phyloP scores from a whole-genome alignment of 2,329 filamentous ascomycete species.

The Trichoderma atrobrunneum region DNA sequence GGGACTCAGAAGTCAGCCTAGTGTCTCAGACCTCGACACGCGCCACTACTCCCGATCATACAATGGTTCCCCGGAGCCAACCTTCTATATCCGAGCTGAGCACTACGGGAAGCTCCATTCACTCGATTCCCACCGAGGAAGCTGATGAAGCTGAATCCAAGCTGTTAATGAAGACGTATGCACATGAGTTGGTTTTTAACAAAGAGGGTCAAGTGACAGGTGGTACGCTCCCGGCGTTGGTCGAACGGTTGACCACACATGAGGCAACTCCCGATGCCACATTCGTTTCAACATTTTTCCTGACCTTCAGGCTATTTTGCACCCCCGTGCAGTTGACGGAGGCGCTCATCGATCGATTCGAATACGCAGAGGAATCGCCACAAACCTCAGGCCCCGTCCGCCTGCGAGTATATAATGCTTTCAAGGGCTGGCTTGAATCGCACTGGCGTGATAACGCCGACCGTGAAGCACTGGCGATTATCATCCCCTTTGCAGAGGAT shows the following conservation, averaged over 20 bases:
- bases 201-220: conserved; percentile 94
- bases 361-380: conserved; percentile 79
- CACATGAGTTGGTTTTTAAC: conserved; percentile 88
- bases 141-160: conserved; percentile 75
- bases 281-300: conserved; percentile 92
- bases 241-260: conserved; percentile 92
- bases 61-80: conserved; percentile 53
- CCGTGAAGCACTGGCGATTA: conserved; percentile 68
- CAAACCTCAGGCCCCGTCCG: conserved; percentile 76
- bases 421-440: conserved; percentile 96
- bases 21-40: conserved; percentile 81
- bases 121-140: conserved; percentile 68
- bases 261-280: conserved; percentile 87
- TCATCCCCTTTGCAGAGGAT: conserved; percentile 74
- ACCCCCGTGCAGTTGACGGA: conserved; percentile 75
- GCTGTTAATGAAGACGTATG: conserved; percentile 87
- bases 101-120: conserved; percentile 59
- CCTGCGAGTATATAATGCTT: conserved; percentile 88
- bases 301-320: conserved; percentile 93
- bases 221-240: conserved; percentile 81
- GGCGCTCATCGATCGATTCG: conserved; percentile 84
- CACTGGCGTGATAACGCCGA: conserved; percentile 89
- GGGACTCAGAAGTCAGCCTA: conserved; percentile 77
- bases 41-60: conserved; percentile 77
- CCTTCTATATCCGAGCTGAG: conserved; percentile 68